phyloP scores from a whole-genome alignment of 1,139 yeast genomes.

The Saccharomyces hybrid region DNA sequence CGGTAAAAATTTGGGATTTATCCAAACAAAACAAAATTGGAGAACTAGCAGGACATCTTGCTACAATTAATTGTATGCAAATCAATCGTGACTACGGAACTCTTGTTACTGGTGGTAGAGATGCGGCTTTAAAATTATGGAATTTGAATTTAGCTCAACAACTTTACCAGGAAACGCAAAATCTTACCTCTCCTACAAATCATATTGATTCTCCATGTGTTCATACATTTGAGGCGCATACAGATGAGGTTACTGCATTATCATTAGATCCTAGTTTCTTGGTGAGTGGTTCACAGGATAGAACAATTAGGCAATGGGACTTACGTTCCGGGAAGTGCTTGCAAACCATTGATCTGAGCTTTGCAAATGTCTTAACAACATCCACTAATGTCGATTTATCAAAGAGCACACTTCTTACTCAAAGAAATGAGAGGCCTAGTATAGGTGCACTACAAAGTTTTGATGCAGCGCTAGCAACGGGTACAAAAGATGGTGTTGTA shows the following conservation, averaged over 20 bases:
- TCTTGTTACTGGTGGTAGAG: slow-evolving; percentile 56
- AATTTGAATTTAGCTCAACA: slow-evolving; percentile 35
- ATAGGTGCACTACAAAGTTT: slow-evolving; percentile 39
- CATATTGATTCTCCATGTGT: slow-evolving; percentile 29
- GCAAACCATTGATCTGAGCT: slow-evolving; percentile 29
- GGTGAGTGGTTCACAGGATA: slow-evolving; percentile 90
- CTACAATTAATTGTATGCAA: slow-evolving; percentile 52
- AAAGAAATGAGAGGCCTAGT: slow-evolving; percentile 11
- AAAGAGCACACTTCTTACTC: slow-evolving; percentile 9
- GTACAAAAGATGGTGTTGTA: slow-evolving; percentile 68
- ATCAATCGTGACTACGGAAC: slow-evolving; percentile 42
- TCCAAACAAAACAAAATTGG: slow-evolving; percentile 46
- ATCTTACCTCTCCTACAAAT: slow-evolving; percentile 21
- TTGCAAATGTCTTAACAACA: slow-evolving; percentile 10
- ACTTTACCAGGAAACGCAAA: slow-evolving; percentile 23
- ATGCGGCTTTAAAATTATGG: slow-evolving; percentile 58
- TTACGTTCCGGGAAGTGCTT: slow-evolving; percentile 59
- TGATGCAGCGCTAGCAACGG: slow-evolving; percentile 69
- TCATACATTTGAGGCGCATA: slow-evolving; percentile 51
- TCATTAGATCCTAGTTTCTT: slow-evolving; percentile 53
- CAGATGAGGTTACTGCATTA: slow-evolving; percentile 57
- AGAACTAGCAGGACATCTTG: slow-evolving; percentile 46
- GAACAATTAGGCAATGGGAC: slow-evolving; percentile 75
- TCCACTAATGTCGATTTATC: slow-evolving; percentile 9
- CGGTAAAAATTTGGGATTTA: slow-evolving; percentile 81